Conservation (phyloP, 148 eudicot genomes). For the Rhododendron simsii region DNA sequence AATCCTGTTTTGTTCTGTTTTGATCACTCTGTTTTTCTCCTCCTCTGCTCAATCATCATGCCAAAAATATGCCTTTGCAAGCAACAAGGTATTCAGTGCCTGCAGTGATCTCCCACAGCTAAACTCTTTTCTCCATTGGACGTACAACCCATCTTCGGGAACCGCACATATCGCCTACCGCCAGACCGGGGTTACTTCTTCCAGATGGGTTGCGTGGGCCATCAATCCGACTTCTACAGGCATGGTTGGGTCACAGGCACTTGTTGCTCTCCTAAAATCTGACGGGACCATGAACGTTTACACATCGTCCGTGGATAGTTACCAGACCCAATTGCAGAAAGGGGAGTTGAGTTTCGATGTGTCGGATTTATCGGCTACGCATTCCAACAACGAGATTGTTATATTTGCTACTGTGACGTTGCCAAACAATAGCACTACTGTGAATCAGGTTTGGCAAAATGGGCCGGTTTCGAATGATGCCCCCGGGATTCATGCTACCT, state of each 20-base stretch:
- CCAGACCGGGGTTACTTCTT: slow-evolving; percentile 26
- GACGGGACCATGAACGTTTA: slow-evolving; percentile 49
- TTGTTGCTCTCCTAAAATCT: slow-evolving; percentile 44
- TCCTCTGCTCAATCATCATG: slow-evolving; percentile 43
- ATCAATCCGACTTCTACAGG: slow-evolving; percentile 41
- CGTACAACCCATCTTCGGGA: slow-evolving; percentile 32
- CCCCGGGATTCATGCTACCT: slow-evolving; percentile 31
- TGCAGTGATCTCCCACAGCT: slow-evolving; percentile 58
- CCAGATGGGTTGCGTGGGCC: slow-evolving; percentile 65
- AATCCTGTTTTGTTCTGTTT: slow-evolving; percentile 11
- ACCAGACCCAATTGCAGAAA: slow-evolving; percentile 33
- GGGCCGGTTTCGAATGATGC: slow-evolving; percentile 43
- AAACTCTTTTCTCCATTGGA: slow-evolving; percentile 61
- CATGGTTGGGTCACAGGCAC: slow-evolving; percentile 65
- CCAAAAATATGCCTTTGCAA: slow-evolving; percentile 29
- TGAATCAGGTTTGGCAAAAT: slow-evolving; percentile 84
- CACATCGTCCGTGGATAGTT: slow-evolving; percentile 50
- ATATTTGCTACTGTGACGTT: slow-evolving; percentile 55
- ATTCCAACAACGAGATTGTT: slow-evolving; percentile 34
- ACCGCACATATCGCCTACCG: slow-evolving; percentile 56
- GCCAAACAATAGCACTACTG: slow-evolving; percentile 25
- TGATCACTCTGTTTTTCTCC: slow-evolving; percentile 24
- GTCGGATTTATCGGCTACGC: slow-evolving; percentile 35
- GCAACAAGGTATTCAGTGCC: slow-evolving; percentile 27
- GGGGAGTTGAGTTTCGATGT: slow-evolving; percentile 56